Percentiles rank a stretch among this genome's conserved stretches.
These are phyloP conservation scores for Curvularia verruculosa DNA, from an alignment of 2,329 filamentous ascomycete species.

Conservation along the genomic window DNA sequence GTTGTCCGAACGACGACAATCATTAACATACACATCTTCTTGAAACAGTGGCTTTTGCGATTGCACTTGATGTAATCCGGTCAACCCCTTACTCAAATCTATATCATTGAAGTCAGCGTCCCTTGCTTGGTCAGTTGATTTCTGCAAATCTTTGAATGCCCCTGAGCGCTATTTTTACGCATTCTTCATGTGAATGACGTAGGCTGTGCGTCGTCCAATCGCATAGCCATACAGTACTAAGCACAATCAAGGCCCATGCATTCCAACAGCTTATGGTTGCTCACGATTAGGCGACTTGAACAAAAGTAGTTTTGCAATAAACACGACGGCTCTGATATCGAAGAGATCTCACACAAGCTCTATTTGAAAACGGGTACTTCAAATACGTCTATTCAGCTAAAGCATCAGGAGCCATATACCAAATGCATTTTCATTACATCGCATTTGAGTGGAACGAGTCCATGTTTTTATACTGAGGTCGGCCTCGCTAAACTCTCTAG, in stretches of 20 bases:
- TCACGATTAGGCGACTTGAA: not conserved
- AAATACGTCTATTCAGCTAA: not conserved
- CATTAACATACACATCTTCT: not conserved
- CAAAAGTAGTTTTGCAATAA: not conserved
- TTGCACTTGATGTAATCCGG: not conserved
- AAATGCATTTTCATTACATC: not conserved
- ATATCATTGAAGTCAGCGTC: not conserved
- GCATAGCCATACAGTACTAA: not conserved
- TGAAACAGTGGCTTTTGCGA: not conserved
- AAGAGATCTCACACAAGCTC: not conserved
- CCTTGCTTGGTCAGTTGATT: not conserved
- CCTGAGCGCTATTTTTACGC: not conserved
- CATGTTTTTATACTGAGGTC: not conserved
- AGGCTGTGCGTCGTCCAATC: not conserved
- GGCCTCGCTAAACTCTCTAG: not conserved
- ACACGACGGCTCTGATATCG: not conserved
- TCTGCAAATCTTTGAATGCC: not conserved
- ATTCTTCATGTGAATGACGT: not conserved
- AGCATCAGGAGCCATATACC: not conserved
- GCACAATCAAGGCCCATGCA: not conserved
- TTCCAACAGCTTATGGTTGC: not conserved
- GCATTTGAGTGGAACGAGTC: not conserved
- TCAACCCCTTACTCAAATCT: not conserved
- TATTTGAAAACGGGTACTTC: not conserved
- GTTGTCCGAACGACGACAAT: not conserved